A percentile compares a stretch with the other conserved stretches of the same genome.
phyloP scores from a whole-genome alignment of 2,329 filamentous ascomycete species.

The Fusarium lyarnte region DNA sequence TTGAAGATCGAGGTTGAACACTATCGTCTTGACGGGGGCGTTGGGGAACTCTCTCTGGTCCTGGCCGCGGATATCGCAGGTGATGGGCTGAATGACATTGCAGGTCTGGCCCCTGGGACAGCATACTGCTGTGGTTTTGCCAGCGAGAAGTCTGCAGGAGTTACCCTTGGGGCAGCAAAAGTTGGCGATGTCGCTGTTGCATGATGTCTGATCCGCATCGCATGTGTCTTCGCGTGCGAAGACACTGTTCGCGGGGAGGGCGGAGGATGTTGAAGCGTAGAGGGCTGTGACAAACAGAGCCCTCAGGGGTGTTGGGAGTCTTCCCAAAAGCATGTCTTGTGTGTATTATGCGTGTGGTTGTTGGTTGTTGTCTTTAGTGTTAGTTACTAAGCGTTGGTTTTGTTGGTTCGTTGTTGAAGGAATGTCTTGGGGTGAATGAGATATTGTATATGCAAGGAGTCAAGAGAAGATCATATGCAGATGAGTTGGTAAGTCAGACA shows the following conservation, averaged over 20 bases:
- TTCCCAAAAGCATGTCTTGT: slow-evolving; percentile 29
- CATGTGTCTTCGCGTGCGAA: slow-evolving; percentile 61
- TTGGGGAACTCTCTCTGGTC: slow-evolving; percentile 65
- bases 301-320: slow-evolving; percentile 43
- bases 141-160: slow-evolving; percentile 69
- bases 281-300: slow-evolving; percentile 52
- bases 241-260: slow-evolving; percentile 51
- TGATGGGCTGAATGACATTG: slow-evolving; percentile 57
- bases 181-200: slow-evolving; percentile 65
- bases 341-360: background rate
- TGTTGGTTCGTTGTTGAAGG: slow-evolving; percentile 1
- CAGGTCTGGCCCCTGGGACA: slow-evolving; percentile 71
- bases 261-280: slow-evolving; percentile 50
- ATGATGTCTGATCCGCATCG: slow-evolving; percentile 61
- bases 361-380: slow-evolving; percentile 5
- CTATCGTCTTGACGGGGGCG: slow-evolving; percentile 73
- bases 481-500: slow-evolving; percentile 21
- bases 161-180: slow-evolving; percentile 72
- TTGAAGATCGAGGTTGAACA: slow-evolving; percentile 64
- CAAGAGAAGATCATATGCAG: background rate
- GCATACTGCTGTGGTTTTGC: slow-evolving; percentile 74
- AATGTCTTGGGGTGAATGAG: background rate
- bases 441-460: slow-evolving; percentile 10
- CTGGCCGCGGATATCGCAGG: slow-evolving; percentile 55
- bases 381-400: background rate